A percentile compares a stretch with the other conserved stretches of the same genome.
phyloP scores from a whole-genome alignment of 148 eudicot genomes.

The Chenopodium formosanum region DNA sequence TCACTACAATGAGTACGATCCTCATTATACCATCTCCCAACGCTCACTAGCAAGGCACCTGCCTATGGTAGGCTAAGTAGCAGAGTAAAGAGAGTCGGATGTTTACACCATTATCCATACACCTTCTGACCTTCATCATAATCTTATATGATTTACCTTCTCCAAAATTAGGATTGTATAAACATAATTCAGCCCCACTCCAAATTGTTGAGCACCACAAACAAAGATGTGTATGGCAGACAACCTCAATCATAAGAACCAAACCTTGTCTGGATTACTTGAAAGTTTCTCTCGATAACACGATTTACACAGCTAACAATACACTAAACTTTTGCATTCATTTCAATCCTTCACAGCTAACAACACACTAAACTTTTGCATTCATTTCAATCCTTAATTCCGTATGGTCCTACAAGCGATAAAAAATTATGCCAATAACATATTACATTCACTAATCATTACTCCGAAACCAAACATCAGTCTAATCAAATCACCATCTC shows the following conservation, averaged over 20 bases:
- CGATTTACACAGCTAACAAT: not conserved
- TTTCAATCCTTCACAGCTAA: not conserved
- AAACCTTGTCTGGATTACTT: not conserved
- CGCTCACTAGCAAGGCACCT: not conserved
- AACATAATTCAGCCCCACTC: not conserved
- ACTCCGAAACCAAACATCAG: no score
- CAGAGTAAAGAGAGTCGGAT: not conserved
- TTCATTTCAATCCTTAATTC: not conserved
- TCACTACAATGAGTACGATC: no score
- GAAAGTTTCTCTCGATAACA: not conserved
- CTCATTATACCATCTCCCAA: not conserved
- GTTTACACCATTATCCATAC: not conserved
- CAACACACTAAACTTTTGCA: not conserved
- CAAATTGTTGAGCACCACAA: not conserved
- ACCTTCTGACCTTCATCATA: not conserved
- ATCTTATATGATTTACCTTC: not conserved
- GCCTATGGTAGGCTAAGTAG: no score
- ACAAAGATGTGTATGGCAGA: not conserved
- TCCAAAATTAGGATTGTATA: not conserved
- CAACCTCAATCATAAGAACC: not conserved
- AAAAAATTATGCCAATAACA: not conserved
- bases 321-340: not conserved
- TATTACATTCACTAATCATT: no score
- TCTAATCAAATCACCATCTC: no score
- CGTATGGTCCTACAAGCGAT: not conserved